Evolutionary conservation across 208 protist species (phyloP).

Genomic region (Porcisia hertigi): DNA sequence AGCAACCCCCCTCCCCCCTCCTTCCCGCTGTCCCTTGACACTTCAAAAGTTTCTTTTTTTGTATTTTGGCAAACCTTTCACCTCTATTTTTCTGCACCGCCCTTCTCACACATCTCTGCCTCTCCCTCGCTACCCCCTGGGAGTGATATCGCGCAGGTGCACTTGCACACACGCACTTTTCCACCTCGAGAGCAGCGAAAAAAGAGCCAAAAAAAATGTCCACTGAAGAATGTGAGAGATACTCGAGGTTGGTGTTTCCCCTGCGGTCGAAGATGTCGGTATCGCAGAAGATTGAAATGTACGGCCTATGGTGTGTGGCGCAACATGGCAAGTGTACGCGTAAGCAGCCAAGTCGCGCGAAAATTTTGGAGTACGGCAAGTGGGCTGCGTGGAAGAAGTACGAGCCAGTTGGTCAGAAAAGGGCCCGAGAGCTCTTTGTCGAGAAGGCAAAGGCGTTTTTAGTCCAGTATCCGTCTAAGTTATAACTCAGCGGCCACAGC

Average conservation of each 20-base stretch:
- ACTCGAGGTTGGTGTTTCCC: slow-evolving; percentile 36
- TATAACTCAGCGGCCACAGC: slow-evolving; percentile 27
- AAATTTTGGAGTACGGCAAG: slow-evolving; percentile 72
- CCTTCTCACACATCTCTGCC: background rate
- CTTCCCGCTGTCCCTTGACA: background rate
- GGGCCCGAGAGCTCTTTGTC: slow-evolving; percentile 77
- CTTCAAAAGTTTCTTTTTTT: background rate
- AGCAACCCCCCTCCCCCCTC: background rate
- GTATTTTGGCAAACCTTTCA: background rate
- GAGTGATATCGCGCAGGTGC: background rate
- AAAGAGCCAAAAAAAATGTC: slow-evolving; percentile 11
- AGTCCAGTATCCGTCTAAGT: slow-evolving; percentile 38
- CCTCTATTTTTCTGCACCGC: background rate
- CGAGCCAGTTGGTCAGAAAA: slow-evolving; percentile 61
- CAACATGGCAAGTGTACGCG: slow-evolving; percentile 63
- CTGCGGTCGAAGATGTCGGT: slow-evolving; percentile 60
- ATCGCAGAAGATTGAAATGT: slow-evolving; percentile 80
- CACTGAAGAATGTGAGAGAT: slow-evolving; percentile 51
- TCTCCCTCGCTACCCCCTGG: background rate
- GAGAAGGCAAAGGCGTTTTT: slow-evolving; percentile 58
- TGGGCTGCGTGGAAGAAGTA: slow-evolving; percentile 84
- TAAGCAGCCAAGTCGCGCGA: slow-evolving; percentile 55
- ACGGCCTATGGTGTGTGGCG: slow-evolving; percentile 85
- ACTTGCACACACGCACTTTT: background rate
- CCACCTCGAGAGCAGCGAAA: background rate